Percentiles rank a stretch among this genome's conserved stretches.
Evolutionary conservation across 352 stramenopile species (phyloP).

Genomic region (Phytophthora vignae): DNA sequence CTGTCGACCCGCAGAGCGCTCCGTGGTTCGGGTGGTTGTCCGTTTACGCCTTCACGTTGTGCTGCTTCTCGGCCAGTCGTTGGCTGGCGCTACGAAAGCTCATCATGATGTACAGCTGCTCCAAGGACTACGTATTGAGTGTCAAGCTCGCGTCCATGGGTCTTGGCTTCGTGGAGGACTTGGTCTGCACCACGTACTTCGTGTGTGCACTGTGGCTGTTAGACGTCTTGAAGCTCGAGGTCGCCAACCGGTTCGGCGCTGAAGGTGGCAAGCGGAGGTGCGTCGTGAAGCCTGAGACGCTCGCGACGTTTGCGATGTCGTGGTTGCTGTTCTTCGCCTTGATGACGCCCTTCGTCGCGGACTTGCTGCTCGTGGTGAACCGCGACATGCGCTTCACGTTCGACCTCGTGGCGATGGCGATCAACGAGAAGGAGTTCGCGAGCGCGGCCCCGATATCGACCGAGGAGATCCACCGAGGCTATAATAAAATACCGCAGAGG

Average conservation of each 20-base stretch:
- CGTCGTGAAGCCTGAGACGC: neutral
- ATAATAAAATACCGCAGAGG: neutral
- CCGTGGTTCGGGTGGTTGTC: conserved; percentile 26
- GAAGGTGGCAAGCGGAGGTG: conserved; percentile 1
- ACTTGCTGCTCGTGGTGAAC: conserved; percentile 45
- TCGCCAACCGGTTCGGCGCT: neutral
- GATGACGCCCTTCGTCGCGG: conserved; percentile 39
- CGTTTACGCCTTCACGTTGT: conserved; percentile 18
- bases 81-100: conserved; percentile 14
- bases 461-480: conserved; percentile 45
- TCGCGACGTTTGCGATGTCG: conserved; percentile 18
- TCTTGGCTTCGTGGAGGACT: conserved; percentile 34
- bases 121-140: neutral
- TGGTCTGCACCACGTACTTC: conserved; percentile 39
- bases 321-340: conserved; percentile 35
- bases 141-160: conserved; percentile 24
- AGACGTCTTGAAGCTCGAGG: conserved; percentile 8
- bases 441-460: conserved; percentile 37
- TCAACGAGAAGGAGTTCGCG: conserved; percentile 39
- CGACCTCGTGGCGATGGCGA: conserved; percentile 26
- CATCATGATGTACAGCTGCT: conserved; percentile 25
- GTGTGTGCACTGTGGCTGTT: conserved; percentile 24
- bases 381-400: conserved; percentile 53
- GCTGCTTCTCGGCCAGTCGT: conserved; percentile 27
- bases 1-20: too few relatives aligned